A percentile compares a stretch with the other conserved stretches of the same genome.
These are phyloP conservation scores for Cladosporium colombiae DNA, from an alignment of 2,329 filamentous ascomycete genomes.

Conservation along the genomic window DNA sequence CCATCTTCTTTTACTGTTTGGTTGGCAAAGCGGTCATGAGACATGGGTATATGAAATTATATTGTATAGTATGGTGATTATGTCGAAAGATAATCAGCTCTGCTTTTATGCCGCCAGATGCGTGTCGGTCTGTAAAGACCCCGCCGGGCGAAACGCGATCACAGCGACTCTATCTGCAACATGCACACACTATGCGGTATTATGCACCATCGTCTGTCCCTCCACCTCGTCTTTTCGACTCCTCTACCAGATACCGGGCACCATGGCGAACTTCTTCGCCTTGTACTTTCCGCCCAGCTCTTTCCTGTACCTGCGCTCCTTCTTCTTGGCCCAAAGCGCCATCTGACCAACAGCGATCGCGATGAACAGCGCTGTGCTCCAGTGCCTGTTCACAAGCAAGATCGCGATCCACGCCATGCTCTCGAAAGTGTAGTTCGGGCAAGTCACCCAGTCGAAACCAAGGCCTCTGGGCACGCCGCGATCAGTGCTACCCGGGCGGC, in stretches of 20 bases:
- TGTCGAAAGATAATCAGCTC: neutral
- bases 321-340: conserved; percentile 84
- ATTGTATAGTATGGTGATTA: neutral
- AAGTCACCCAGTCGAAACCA: conserved; percentile 84
- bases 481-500: conserved; percentile 77
- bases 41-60: neutral
- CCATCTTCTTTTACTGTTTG: neutral
- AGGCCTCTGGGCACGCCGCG: conserved; percentile 84
- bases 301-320: conserved; percentile 85
- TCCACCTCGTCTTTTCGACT: neutral
- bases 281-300: conserved; percentile 94
- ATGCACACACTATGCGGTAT: neutral
- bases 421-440: conserved; percentile 97
- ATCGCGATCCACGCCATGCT: conserved; percentile 82
- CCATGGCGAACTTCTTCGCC: conserved; percentile 83
- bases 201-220: neutral
- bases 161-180: neutral
- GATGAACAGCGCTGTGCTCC: conserved; percentile 76
- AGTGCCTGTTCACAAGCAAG: conserved; percentile 75
- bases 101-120: neutral
- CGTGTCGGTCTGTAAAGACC: neutral
- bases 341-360: conserved; percentile 74
- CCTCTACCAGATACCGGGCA: conserved; percentile 71
- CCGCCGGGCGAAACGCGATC: neutral
- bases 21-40: neutral